phyloP scores from a whole-genome alignment of 1,139 yeast genomes.

The Entelexis sorbosivorans region DNA sequence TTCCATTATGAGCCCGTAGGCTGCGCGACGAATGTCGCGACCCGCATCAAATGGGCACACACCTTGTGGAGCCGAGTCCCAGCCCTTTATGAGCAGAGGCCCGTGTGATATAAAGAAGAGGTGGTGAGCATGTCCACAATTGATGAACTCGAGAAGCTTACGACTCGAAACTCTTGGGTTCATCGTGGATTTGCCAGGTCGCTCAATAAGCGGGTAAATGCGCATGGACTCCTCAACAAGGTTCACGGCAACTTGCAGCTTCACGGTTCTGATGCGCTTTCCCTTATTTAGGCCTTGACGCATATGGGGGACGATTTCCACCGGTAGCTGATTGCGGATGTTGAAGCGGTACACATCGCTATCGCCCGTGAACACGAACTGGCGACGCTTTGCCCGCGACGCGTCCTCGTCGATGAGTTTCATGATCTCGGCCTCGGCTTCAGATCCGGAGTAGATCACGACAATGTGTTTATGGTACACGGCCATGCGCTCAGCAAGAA shows the following conservation, averaged over 20 bases:
- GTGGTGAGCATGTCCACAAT: constrained; percentile 8
- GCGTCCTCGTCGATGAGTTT: constrained; percentile 11
- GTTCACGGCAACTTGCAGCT: neutral
- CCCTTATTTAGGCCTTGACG: neutral
- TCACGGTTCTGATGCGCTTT: constrained; percentile 1
- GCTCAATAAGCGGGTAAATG: constrained; percentile 2
- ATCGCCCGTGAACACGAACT: constrained; percentile 15
- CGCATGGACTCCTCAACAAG: neutral
- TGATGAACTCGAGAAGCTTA: constrained; percentile 9
- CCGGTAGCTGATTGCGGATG: constrained; percentile 5
- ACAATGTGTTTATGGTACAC: neutral
- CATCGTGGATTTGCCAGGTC: constrained; percentile 6
- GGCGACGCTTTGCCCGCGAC: constrained; percentile 6
- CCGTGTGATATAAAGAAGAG: constrained; percentile 1
- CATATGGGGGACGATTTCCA: constrained; percentile 11
- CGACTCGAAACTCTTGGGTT: constrained; percentile 6
- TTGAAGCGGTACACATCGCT: constrained; percentile 17
- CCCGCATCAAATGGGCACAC: constrained; percentile 10
- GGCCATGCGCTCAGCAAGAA: constrained; percentile 6
- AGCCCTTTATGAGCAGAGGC: neutral
- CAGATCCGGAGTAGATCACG: constrained; percentile 16
- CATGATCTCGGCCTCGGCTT: constrained; percentile 21
- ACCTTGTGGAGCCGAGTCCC: neutral
- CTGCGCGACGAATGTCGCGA: constrained; percentile 11
- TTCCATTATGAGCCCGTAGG: constrained; percentile 11